Conservation (phyloP, 148 eudicot genomes). For the Amaranthus palmeri region DNA sequence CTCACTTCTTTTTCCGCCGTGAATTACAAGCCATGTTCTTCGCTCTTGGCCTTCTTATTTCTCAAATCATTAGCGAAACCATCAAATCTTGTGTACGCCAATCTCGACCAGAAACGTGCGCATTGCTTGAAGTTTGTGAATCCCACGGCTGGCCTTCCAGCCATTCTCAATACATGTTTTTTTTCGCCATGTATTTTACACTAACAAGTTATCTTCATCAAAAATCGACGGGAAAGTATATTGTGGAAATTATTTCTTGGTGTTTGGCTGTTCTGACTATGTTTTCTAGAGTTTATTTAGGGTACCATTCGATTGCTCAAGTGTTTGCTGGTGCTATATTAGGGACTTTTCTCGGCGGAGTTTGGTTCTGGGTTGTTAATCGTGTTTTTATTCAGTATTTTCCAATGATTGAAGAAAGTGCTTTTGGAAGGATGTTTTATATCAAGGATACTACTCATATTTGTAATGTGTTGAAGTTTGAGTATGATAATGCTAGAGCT, state of each 20-base stretch:
- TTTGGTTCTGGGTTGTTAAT: conserved; percentile 76
- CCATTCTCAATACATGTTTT: conserved; percentile 85
- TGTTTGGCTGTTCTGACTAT: conserved; percentile 61
- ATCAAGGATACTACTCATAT: conserved; percentile 92
- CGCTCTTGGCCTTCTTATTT: conserved; percentile 57
- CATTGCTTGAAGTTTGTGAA: conserved; percentile 72
- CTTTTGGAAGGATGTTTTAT: conserved; percentile 60
- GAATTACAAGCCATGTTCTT: conserved; percentile 76
- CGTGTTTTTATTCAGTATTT: conserved; percentile 36
- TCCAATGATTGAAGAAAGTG: conserved; percentile 72
- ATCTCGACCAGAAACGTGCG: conserved; percentile 75
- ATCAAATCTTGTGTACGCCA: conserved; percentile 65
- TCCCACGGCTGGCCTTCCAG: conserved; percentile 97
- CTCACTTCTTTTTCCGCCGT: conserved; percentile 83
- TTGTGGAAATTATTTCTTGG: conserved; percentile 49
- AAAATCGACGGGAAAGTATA: conserved; percentile 35
- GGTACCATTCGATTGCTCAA: conserved; percentile 77
- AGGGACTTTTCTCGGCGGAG: conserved; percentile 51
- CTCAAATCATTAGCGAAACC: conserved; percentile 67
- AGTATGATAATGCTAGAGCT: conserved; percentile 76
- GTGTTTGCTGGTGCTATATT: conserved; percentile 77
- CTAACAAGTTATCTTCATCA: conserved; percentile 33
- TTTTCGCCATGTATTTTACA: conserved; percentile 65
- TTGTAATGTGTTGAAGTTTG: conserved; percentile 75
- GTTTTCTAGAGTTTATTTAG: conserved; percentile 85